Conservation (phyloP, 768 basidiomycete species). For the Phaffia tasmanica region DNA sequence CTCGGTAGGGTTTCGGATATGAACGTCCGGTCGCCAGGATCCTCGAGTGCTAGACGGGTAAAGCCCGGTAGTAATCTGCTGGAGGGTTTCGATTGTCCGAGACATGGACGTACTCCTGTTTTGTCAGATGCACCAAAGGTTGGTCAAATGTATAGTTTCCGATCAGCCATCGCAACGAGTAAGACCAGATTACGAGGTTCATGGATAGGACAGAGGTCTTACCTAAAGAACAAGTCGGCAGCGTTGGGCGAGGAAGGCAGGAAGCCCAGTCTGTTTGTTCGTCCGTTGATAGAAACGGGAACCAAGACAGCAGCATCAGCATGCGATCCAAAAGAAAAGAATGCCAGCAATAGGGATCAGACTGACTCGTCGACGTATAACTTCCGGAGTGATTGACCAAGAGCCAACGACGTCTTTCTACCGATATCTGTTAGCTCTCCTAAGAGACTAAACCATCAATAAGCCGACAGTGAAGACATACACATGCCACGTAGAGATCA, state of each 20-base stretch:
- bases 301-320: background rate
- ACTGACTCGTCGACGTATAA: slow-evolving; percentile 58
- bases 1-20: slow-evolving; percentile 52
- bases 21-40: slow-evolving; percentile 12
- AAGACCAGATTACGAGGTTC: no score
- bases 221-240: slow-evolving; percentile 53
- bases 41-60: slow-evolving; percentile 44
- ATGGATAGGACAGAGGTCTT: background rate
- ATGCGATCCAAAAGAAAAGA: background rate
- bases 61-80: slow-evolving; percentile 61
- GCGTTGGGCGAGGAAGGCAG: slow-evolving; percentile 47
- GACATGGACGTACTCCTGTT: slow-evolving; percentile 64
- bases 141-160: background rate
- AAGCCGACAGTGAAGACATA: background rate
- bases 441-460: slow-evolving; percentile 45
- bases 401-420: slow-evolving; percentile 56
- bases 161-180: background rate
- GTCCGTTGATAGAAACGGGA: slow-evolving; percentile 8
- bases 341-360: background rate
- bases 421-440: slow-evolving; percentile 65
- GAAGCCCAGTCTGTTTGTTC: slow-evolving; percentile 50
- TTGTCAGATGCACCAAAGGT: background rate
- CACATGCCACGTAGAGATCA: background rate
- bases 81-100: slow-evolving; percentile 46
- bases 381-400: slow-evolving; percentile 50